Conservation (phyloP, 768 basidiomycete species). For the Clavaria fumosa region DNA sequence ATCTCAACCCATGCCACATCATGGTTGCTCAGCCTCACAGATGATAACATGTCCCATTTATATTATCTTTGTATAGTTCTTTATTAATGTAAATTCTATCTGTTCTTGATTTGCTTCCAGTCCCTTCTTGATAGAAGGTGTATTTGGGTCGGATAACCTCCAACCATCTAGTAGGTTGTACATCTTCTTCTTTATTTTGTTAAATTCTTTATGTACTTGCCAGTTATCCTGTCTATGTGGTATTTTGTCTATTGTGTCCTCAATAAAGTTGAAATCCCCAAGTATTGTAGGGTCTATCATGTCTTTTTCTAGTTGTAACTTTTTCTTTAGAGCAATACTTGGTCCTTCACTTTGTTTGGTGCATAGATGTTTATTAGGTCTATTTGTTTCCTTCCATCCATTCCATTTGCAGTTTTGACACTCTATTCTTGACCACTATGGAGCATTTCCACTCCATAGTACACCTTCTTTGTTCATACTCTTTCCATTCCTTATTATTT, state of each 20-base stretch:
- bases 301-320: constrained; percentile 4
- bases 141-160: constrained; percentile 14
- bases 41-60: constrained; percentile 16
- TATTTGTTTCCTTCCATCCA: constrained; percentile 13
- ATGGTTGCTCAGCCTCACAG: constrained; percentile 18
- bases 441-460: constrained; percentile 11
- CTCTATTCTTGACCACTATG: constrained; percentile 18
- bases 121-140: constrained; percentile 5
- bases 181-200: constrained; percentile 10
- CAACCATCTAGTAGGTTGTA: constrained; percentile 19
- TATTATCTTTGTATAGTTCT: constrained; percentile 2
- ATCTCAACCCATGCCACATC: constrained; percentile 15
- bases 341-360: constrained; percentile 17
- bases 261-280: constrained; percentile 29
- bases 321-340: constrained; percentile 14
- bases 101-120: constrained; percentile 14
- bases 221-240: constrained; percentile 14
- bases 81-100: constrained; percentile 22
- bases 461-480: constrained; percentile 17
- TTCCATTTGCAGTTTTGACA: constrained; percentile 8
- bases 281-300: constrained; percentile 17
- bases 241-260: constrained; percentile 22
- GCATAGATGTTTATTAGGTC: constrained; percentile 22
- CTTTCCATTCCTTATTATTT: constrained; percentile 10
- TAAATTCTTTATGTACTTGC: constrained; percentile 9